Conservation (phyloP, 1,284 basidiomycete genomes). For the Abortiporus biennis region DNA sequence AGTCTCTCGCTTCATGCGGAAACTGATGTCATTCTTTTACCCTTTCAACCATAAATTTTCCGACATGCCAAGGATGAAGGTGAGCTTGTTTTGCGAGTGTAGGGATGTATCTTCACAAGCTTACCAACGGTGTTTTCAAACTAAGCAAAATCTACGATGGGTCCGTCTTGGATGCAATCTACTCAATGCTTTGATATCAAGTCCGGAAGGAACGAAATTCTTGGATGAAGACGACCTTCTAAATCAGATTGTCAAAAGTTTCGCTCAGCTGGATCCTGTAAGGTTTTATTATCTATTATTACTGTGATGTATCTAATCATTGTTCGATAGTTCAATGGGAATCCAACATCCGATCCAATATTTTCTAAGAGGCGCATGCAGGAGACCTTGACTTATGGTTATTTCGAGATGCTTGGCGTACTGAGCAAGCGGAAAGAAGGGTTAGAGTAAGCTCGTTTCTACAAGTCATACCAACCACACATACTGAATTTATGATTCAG, state of each 20-base stretch:
- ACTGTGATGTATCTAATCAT: neutral
- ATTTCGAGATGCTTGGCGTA: conserved; percentile 94
- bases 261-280: conserved; percentile 91
- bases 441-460: conserved; percentile 72
- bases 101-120: neutral
- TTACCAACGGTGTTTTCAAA: neutral
- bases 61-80: conserved; percentile 71
- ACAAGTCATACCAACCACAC: too few relatives aligned
- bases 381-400: conserved; percentile 85
- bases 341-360: conserved; percentile 69
- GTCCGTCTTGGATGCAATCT: conserved; percentile 81
- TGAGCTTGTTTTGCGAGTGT: conserved; percentile 23
- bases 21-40: conserved; percentile 90
- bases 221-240: conserved; percentile 87
- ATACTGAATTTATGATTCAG: too few relatives aligned
- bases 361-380: conserved; percentile 83
- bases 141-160: conserved; percentile 74
- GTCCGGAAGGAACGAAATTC: conserved; percentile 80
- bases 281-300: conserved; percentile 19
- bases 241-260: conserved; percentile 79
- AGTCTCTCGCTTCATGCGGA: conserved; percentile 82
- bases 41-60: conserved; percentile 87
- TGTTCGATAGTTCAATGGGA: conserved; percentile 52
- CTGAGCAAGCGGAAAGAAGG: conserved; percentile 87
- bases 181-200: conserved; percentile 79